phyloP scores from a whole-genome alignment of 192 early-diverging fungal genomes.

The Oehlia diaphana region DNA sequence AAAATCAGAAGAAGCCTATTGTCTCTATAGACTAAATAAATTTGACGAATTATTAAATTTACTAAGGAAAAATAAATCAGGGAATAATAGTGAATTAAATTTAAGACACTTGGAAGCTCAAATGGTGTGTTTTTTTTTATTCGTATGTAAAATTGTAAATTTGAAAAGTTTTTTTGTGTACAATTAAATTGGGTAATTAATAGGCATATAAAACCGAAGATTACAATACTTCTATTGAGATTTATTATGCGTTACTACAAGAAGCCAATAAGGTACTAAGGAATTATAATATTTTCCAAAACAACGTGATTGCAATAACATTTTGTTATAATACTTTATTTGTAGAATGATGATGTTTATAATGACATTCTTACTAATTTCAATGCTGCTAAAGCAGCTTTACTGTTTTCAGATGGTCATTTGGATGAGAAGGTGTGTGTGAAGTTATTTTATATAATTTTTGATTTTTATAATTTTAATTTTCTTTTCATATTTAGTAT shows the following conservation, averaged over 20 bases:
- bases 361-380: conserved; percentile 56
- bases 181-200: neutral
- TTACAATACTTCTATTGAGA: conserved; percentile 46
- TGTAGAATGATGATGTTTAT: conserved; percentile 39
- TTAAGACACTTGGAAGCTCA: conserved; percentile 66
- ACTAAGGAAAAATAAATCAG: conserved; percentile 36
- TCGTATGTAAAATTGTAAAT: neutral
- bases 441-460: neutral
- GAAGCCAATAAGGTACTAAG: conserved; percentile 35
- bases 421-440: conserved; percentile 34
- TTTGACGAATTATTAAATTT: conserved; percentile 47
- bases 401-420: conserved; percentile 40
- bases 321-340: neutral
- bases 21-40: conserved; percentile 63
- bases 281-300: neutral
- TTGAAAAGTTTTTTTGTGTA: neutral
- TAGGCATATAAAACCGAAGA: conserved; percentile 60
- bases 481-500: conserved; percentile 19
- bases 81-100: conserved; percentile 30
- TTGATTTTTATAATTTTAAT: neutral
- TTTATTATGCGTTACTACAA: conserved; percentile 45
- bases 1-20: conserved; percentile 62
- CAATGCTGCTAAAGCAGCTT: conserved; percentile 52
- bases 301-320: neutral
- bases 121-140: conserved; percentile 46